These are phyloP conservation scores for Chaetoceros muelleri DNA, from an alignment of 108 stramenopile species.

Conservation along the genomic window DNA sequence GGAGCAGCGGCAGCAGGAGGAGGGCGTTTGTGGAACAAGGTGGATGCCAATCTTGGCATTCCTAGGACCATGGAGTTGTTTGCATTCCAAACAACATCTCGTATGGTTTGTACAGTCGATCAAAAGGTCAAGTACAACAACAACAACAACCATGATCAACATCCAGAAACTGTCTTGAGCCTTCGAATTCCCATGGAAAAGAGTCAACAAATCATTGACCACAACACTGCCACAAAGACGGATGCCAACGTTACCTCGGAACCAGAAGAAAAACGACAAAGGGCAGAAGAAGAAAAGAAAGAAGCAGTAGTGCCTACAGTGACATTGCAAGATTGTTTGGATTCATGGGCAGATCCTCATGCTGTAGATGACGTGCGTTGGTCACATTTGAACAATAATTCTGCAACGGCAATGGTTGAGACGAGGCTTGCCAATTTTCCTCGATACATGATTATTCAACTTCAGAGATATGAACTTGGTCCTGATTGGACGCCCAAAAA, in stretches of 20 bases:
- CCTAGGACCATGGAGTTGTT: constrained; percentile 58
- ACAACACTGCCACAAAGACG: constrained; percentile 17
- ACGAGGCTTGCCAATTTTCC: constrained; percentile 84
- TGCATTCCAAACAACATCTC: constrained; percentile 64
- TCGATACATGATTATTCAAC: constrained; percentile 86
- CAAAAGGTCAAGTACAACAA: constrained; percentile 65
- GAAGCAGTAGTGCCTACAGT: constrained; percentile 67
- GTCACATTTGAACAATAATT: constrained; percentile 51
- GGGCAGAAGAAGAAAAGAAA: constrained; percentile 30
- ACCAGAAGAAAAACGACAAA: constrained; percentile 48
- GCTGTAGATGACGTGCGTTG: constrained; percentile 70
- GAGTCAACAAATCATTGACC: constrained; percentile 33
- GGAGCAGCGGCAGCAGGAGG: constrained; percentile 5
- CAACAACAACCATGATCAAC: constrained; percentile 11
- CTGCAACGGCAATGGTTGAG: constrained; percentile 39
- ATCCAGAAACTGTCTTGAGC: constrained; percentile 56
- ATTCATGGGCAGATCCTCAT: constrained; percentile 60
- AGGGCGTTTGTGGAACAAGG: constrained; percentile 15
- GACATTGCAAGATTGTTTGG: constrained; percentile 74
- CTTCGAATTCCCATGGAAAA: constrained; percentile 85
- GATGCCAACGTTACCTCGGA: constrained; percentile 14
- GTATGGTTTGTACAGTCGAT: constrained; percentile 67
- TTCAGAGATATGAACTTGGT: constrained; percentile 88
- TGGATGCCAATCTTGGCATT: constrained; percentile 13
- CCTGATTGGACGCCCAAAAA: constrained; percentile 92